Evolutionary conservation across 495 filamentous ascomycete genomes (phyloP).

Genomic region (Neurospora sp.): DNA sequence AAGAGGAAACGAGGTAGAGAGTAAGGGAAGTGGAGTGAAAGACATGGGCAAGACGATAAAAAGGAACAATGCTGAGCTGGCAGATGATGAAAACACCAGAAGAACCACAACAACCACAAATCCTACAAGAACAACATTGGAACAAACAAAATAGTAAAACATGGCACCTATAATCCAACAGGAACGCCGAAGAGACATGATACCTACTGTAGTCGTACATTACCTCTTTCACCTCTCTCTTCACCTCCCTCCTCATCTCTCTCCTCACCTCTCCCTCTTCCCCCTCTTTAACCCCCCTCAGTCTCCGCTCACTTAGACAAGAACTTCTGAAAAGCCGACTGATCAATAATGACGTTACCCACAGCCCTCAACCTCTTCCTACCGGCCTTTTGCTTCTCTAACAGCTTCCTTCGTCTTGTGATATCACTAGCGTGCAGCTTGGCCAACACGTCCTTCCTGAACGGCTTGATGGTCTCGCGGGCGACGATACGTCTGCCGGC

Average conservation of each 20-base stretch:
- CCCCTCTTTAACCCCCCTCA: not conserved
- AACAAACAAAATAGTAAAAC: not conserved
- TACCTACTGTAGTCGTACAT: not conserved
- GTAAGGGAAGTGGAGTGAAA: not conserved
- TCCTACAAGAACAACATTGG: not conserved
- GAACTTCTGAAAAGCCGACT: conserved; percentile 88
- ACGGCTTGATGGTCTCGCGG: conserved; percentile 91
- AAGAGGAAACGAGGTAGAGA: not conserved
- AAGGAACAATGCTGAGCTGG: not conserved
- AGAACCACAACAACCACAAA: not conserved
- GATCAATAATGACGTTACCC: conserved; percentile 81
- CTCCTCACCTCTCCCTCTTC: not conserved
- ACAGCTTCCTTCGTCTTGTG: conserved; percentile 66
- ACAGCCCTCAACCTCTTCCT: conserved; percentile 71
- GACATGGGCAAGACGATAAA: no score
- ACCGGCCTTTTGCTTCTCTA: conserved; percentile 97
- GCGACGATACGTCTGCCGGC: conserved; percentile 78
- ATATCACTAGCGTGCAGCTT: conserved; percentile 93
- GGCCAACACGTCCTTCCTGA: conserved; percentile 84
- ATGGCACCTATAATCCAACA: not conserved
- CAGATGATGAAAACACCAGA: not conserved
- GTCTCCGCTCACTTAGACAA: conserved; percentile 38
- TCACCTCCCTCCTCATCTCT: not conserved
- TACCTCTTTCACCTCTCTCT: not conserved
- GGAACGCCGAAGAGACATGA: not conserved